Evolutionary conservation across 768 basidiomycete genomes (phyloP), one percentile per base, ranked within the genome.

Genomic region (Dioszegia crocea): DNA sequence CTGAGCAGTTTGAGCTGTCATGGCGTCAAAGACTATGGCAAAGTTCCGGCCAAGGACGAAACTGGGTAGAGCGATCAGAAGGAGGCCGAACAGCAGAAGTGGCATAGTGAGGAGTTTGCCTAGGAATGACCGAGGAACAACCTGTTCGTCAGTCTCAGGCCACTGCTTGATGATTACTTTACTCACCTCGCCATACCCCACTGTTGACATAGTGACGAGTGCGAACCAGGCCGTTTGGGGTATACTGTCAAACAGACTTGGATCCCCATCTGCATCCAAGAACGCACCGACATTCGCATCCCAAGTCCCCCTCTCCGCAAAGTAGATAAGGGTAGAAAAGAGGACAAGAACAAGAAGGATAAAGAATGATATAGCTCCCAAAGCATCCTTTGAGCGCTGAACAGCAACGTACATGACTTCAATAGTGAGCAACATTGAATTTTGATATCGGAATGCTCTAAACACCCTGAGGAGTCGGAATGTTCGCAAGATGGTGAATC

Each of bases 21-120:
- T 90, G 29, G 81, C 82, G 57, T 92, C 89, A 88, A 91, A 96
- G 1, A 92, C 88, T 12, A 86, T 79, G 59, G 89, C 89, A 74
- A 96, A 96, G 73, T 96, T 91, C 36, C 91, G 80, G 0, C 91
- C 91, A 14, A 96, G 84, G 1, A 96, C 91, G 70, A 96, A 94
- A 68, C 85, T 88, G 6, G 91, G 91, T 4, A 94, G 81, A 0
- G 91, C 92, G 70, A 96, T 91, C 40, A 93, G 81, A 0, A 96
- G 81, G 10, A 94, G 81, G 2, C 91, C 91, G 65, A 89, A 93
- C 12, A 89, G 82, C 47, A 96, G 84, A 19, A 96, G 82, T 0
- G 91, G 91, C 0, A 93, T 79, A 0, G 91, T 91, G 65, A 94
- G 80, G 33, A 93, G 79, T 1, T 89, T 85, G 0, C 91, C 91